Evolutionary conservation across 2,329 filamentous ascomycete species (phyloP), one percentile per base, ranked within the genome.

Genomic region (Cercospora zeae-maydis): DNA sequence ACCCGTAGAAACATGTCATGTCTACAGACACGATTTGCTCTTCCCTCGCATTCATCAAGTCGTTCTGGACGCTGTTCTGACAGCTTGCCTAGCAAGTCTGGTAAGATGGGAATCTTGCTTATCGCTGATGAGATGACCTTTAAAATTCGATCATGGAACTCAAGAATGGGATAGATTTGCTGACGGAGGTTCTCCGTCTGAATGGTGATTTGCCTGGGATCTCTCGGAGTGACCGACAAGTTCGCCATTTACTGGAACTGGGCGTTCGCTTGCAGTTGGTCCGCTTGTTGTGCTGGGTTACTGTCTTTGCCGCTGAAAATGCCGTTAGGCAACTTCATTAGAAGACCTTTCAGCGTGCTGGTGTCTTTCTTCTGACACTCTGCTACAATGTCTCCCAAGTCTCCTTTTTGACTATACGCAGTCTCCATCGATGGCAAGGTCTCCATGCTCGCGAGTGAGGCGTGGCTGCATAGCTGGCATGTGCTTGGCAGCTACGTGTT

Each of bases 131-230:
- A 85, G 72, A 97, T 93, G 57, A 78, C 80, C 79, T 93, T 88
- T 83, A 97, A 87, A 63, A 96, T 81, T 55, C 93, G 87, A 74
- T 97, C 93, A 72, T 97, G 93, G 81, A 92, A 96, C 75, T 96
- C 84, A 64, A 97, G 89, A 67, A 92, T 89, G 0, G 93, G 93
- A 81, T 93, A 93, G 69, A 97, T 88, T 76, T 96, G 88, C 73
- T 84, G 79, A 67, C 88, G 89, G 54, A 92, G 82, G 65, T 90
- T 82, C 67, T 88, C 81, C 69, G 95, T 81, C 74, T 96, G 91
- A 14, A 75, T 73, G 11, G 92, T 92, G 78, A 91, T 96, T 70
- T 90, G 90, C 75, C 96, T 93, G 0, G 92, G 91, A 61, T 95
- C 83, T 58, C 87, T 86, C 5, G 92, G 92, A 9, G 88, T 90